A percentile compares a stretch with the other conserved stretches of the same genome.
Evolutionary conservation across 345 rosid species (phyloP).

Genomic region (Gossypium anomalum): DNA sequence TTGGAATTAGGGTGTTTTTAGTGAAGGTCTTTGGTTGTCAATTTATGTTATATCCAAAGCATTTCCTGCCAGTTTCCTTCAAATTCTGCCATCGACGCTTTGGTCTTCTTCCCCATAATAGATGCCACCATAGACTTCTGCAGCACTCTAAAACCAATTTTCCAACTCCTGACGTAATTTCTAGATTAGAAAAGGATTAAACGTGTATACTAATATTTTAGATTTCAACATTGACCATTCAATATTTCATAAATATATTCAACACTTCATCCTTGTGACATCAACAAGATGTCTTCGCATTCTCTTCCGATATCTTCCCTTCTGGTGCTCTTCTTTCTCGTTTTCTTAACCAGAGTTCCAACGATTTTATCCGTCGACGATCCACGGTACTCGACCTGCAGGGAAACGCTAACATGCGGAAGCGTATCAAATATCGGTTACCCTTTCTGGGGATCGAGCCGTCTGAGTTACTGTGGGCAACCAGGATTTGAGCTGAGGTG

Average conservation of each 20-base stretch:
- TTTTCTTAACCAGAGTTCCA: neutral
- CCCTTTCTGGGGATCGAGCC: slow-evolving; percentile 33
- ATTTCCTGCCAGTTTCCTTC: neutral
- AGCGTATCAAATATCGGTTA: slow-evolving; percentile 15
- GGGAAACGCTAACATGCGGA: slow-evolving; percentile 22
- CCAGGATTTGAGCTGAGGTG: slow-evolving; percentile 25
- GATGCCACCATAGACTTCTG: neutral
- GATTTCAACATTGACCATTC: neutral
- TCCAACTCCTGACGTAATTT: neutral
- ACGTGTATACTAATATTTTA: neutral
- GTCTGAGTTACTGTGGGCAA: slow-evolving; percentile 23
- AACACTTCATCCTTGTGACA: neutral
- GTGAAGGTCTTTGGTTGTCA: neutral
- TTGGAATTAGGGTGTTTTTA: no score
- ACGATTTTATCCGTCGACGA: neutral
- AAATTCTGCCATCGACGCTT: neutral
- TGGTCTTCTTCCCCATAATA: neutral
- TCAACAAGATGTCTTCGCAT: neutral
- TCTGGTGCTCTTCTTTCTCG: neutral
- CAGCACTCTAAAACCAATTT: neutral
- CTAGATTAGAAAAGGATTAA: neutral
- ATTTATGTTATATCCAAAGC: neutral
- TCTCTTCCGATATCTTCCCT: neutral
- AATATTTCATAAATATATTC: neutral
- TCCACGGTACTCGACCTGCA: slow-evolving; percentile 18